phyloP scores from a whole-genome alignment of 306 rosid genomes.

The Glycyrrhiza uralensis region DNA sequence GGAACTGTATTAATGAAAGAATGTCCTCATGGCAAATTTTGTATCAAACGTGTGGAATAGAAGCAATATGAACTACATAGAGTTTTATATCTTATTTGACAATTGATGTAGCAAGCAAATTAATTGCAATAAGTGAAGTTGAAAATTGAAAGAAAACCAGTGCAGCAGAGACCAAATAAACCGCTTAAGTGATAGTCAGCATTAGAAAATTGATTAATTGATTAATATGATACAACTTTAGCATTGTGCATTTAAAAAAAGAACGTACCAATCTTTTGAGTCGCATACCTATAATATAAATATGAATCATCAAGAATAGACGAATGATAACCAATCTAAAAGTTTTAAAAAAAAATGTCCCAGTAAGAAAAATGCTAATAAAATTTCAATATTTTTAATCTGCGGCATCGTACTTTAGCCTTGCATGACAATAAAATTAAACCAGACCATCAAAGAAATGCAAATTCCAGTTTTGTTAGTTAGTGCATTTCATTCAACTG shows the following conservation, averaged over 20 bases:
- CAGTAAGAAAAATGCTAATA: neutral
- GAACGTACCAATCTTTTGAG: neutral
- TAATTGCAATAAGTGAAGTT: conserved; percentile 18
- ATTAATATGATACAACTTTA: neutral
- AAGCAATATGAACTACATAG: neutral
- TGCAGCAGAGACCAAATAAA: conserved; percentile 12
- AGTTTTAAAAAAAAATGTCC: neutral
- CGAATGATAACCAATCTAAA: neutral
- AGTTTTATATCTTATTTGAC: neutral
- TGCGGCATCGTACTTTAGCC: neutral
- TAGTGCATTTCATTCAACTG: neutral
- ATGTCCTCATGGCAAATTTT: neutral
- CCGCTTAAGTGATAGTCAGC: neutral
- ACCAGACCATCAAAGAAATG: conserved; percentile 11
- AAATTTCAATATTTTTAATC: conserved; percentile 18
- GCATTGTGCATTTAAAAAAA: neutral
- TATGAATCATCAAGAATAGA: neutral
- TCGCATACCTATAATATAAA: neutral
- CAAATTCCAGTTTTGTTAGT: neutral
- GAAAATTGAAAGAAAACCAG: conserved; percentile 26
- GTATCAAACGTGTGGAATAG: neutral
- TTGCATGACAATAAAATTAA: conserved; percentile 12
- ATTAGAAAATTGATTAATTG: conserved; percentile 14
- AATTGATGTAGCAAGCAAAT: neutral
- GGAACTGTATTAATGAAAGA: neutral